Conservation (phyloP, 2,329 filamentous ascomycete genomes). For the Colletotrichum salicis region DNA sequence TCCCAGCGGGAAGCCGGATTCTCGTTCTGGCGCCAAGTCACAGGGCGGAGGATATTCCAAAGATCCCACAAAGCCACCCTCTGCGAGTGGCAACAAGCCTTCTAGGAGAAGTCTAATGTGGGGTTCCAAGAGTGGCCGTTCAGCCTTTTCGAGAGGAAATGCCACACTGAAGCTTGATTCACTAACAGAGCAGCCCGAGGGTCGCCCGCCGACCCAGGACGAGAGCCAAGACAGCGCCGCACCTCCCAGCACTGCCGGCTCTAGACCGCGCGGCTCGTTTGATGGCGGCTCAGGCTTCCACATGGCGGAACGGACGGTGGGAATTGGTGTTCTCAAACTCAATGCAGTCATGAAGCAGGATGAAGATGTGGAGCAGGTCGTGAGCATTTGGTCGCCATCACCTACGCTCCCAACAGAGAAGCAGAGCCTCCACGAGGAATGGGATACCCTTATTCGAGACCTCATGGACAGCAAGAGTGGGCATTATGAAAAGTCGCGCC, state of each 20-base stretch:
- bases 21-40: constrained; percentile 60
- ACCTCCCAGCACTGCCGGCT: constrained; percentile 68
- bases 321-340: constrained; percentile 80
- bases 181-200: constrained; percentile 57
- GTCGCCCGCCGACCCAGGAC: constrained; percentile 51
- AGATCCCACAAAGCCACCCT: constrained; percentile 53
- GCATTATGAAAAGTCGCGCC: constrained; percentile 77
- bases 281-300: constrained; percentile 47
- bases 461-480: constrained; percentile 80
- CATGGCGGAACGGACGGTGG: constrained; percentile 75
- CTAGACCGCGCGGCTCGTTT: constrained; percentile 46
- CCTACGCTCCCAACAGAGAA: constrained; percentile 64
- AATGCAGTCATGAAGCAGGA: constrained; percentile 78
- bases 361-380: constrained; percentile 78
- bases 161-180: constrained; percentile 62
- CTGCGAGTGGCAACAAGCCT: constrained; percentile 56
- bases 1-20: constrained; percentile 56
- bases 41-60: constrained; percentile 51
- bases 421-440: constrained; percentile 70
- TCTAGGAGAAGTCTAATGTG: constrained; percentile 71
- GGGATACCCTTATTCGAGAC: constrained; percentile 78
- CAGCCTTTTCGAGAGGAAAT: constrained; percentile 64
- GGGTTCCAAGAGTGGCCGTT: constrained; percentile 63
- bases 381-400: constrained; percentile 80
- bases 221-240: constrained; percentile 54